phyloP scores from a whole-genome alignment of 495 filamentous ascomycete genomes.

The Corynascus novoguineensis region DNA sequence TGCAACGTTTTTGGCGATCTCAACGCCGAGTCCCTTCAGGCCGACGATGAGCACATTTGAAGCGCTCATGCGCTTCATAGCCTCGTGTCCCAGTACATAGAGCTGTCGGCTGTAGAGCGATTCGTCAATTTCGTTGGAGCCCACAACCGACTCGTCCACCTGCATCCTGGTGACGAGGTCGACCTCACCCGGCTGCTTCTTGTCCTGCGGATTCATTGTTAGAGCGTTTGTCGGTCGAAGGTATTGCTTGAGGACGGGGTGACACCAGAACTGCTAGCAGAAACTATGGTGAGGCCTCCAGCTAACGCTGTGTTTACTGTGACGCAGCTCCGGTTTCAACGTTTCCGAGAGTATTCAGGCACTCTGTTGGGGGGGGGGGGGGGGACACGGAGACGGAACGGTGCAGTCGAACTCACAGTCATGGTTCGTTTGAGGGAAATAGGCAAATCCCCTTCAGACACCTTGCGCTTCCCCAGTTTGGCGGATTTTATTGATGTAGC shows the following conservation, averaged over 20 bases:
- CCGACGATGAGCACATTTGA: constrained; percentile 93
- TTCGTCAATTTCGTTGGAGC: constrained; percentile 77
- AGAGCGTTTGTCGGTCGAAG: background rate
- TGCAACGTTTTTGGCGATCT: constrained; percentile 98
- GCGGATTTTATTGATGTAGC: constrained; percentile 8
- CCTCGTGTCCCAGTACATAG: constrained; percentile 96
- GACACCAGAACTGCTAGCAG: background rate
- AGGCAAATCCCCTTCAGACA: constrained; percentile 66
- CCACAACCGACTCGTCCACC: constrained; percentile 59
- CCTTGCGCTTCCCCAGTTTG: constrained; percentile 78
- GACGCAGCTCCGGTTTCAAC: background rate
- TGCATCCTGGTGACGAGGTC: constrained; percentile 75
- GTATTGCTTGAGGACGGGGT: background rate
- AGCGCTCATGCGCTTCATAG: constrained; percentile 98
- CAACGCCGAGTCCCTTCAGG: constrained; percentile 88
- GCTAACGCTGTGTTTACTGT: background rate
- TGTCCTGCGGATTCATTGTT: constrained; percentile 27
- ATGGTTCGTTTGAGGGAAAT: constrained; percentile 77
- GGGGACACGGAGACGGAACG: background rate
- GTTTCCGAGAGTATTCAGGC: background rate
- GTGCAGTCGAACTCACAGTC: constrained; percentile 54
- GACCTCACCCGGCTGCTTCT: constrained; percentile 43
- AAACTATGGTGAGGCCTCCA: background rate
- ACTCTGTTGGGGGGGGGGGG: no score
- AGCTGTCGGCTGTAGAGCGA: constrained; percentile 96